Conservation (phyloP, 768 basidiomycete genomes). For the Collybia mongolica region DNA sequence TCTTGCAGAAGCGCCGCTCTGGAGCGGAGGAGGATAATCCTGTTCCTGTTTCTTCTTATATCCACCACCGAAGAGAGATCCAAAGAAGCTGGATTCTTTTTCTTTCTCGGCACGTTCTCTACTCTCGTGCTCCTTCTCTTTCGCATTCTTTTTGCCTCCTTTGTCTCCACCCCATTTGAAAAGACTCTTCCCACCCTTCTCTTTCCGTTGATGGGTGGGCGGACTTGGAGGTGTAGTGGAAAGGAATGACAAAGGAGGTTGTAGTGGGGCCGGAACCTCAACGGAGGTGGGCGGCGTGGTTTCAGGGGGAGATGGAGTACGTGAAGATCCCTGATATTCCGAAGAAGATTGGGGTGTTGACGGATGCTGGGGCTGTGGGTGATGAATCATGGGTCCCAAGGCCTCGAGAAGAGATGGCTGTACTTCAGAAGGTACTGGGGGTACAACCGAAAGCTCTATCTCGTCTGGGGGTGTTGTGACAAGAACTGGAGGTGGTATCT, state of each 20-base stretch:
- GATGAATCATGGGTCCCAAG: conserved; percentile 50
- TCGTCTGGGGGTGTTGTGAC: conserved; percentile 28
- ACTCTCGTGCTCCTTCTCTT: conserved; percentile 13
- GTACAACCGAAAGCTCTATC: conserved; percentile 14
- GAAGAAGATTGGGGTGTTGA: conserved; percentile 38
- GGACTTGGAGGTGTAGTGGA: conserved; percentile 27
- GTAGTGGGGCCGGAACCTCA: conserved; percentile 22
- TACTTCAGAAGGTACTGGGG: conserved; percentile 22
- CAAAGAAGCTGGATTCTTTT: conserved; percentile 84
- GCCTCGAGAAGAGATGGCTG: conserved; percentile 32
- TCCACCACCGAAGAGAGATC: conserved; percentile 82
- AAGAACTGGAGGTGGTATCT: conserved; percentile 22
- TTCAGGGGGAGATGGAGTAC: conserved; percentile 60
- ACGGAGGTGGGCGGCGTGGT: conserved; percentile 19
- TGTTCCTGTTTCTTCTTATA: conserved; percentile 85
- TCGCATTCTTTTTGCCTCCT: conserved; percentile 47
- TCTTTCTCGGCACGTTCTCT: conserved; percentile 38
- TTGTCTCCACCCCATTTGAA: conserved; percentile 75
- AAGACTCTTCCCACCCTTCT: conserved; percentile 73
- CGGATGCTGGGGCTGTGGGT: conserved; percentile 64
- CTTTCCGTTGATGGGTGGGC: conserved; percentile 49
- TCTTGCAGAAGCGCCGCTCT: conserved; percentile 58
- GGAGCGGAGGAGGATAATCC: conserved; percentile 30
- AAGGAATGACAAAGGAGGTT: conserved; percentile 28
- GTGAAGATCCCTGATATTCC: conserved; percentile 37